A percentile compares a stretch with the other conserved stretches of the same genome.
Evolutionary conservation across 306 rosid species (phyloP).

Genomic region (Medicago truncatula): DNA sequence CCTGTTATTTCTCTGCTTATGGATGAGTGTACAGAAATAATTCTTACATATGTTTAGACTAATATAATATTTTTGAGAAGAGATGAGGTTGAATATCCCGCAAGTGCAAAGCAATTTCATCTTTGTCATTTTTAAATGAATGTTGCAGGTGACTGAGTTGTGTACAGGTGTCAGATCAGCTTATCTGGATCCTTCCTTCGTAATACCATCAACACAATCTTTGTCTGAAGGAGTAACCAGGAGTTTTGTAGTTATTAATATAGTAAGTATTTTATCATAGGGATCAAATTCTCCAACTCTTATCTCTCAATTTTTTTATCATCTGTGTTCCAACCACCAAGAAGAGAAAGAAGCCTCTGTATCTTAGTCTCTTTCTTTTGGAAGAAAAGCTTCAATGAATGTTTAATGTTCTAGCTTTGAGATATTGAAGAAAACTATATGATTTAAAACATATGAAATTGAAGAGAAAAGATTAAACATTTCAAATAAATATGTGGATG

Average conservation of each 20-base stretch:
- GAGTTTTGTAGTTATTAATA: constrained; percentile 49
- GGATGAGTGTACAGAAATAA: no score
- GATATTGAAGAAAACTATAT: neutral
- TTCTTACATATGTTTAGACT: constrained; percentile 18
- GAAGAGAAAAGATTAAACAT: neutral
- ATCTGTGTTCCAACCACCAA: no score
- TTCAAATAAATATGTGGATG: neutral
- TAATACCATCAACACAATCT: constrained; percentile 47
- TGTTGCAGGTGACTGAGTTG: constrained; percentile 62
- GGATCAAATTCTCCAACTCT: constrained; percentile 41
- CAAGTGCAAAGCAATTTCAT: constrained; percentile 39
- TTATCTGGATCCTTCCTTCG: constrained; percentile 82
- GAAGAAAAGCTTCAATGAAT: neutral
- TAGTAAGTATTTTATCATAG: constrained; percentile 46
- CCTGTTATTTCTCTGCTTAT: constrained; percentile 72
- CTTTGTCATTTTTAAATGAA: constrained; percentile 39
- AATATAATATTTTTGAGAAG: constrained; percentile 30
- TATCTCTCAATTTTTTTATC: neutral
- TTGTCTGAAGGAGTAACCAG: constrained; percentile 59
- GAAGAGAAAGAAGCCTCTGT: no score
- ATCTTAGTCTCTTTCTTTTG: neutral
- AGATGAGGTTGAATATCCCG: constrained; percentile 21
- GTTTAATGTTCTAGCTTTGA: no score
- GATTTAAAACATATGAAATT: neutral
- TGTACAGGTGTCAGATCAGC: constrained; percentile 85